Percentiles rank a stretch among this genome's conserved stretches.
Conservation (phyloP, 371 early-diverging fungal species). For the Blakeslea trispora region DNA sequence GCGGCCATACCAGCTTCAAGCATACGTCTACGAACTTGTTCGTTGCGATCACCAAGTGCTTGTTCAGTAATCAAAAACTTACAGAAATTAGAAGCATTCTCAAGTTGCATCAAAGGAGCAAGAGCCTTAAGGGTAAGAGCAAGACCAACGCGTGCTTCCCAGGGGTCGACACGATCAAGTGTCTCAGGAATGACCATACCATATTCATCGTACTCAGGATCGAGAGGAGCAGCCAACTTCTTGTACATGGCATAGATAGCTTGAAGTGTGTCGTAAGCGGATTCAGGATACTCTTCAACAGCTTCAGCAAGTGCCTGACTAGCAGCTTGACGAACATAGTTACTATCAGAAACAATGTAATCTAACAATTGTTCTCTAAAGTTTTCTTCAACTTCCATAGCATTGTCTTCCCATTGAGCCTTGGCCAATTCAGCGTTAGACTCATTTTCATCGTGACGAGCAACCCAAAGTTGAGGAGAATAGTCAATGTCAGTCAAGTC, state of each 20-base stretch:
- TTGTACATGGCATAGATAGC: slow-evolving; percentile 59
- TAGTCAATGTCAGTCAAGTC: slow-evolving; percentile 72
- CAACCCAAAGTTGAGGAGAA: slow-evolving; percentile 65
- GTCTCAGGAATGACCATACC: slow-evolving; percentile 90
- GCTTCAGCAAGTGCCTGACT: slow-evolving; percentile 74
- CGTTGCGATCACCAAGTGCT: slow-evolving; percentile 86
- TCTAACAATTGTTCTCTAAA: slow-evolving; percentile 57
- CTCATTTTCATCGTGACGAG: slow-evolving; percentile 71
- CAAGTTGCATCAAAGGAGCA: slow-evolving; percentile 64
- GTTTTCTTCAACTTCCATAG: slow-evolving; percentile 59
- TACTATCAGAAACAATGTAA: slow-evolving; percentile 55
- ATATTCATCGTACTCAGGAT: slow-evolving; percentile 88
- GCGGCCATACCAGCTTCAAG: slow-evolving; percentile 84
- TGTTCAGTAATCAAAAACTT: slow-evolving; percentile 79
- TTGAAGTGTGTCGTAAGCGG: slow-evolving; percentile 47
- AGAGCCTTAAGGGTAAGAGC: slow-evolving; percentile 73
- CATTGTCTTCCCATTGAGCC: slow-evolving; percentile 80
- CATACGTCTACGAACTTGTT: slow-evolving; percentile 82
- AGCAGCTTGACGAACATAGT: slow-evolving; percentile 70
- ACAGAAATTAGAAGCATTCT: slow-evolving; percentile 62
- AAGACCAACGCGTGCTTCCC: slow-evolving; percentile 81
- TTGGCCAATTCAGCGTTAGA: slow-evolving; percentile 71
- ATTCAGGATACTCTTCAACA: slow-evolving; percentile 54
- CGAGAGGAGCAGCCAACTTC: slow-evolving; percentile 72
- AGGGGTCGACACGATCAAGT: slow-evolving; percentile 79